These are phyloP conservation scores for Camellia granthamiana DNA, from an alignment of 148 eudicot genomes.

Conservation along the genomic window DNA sequence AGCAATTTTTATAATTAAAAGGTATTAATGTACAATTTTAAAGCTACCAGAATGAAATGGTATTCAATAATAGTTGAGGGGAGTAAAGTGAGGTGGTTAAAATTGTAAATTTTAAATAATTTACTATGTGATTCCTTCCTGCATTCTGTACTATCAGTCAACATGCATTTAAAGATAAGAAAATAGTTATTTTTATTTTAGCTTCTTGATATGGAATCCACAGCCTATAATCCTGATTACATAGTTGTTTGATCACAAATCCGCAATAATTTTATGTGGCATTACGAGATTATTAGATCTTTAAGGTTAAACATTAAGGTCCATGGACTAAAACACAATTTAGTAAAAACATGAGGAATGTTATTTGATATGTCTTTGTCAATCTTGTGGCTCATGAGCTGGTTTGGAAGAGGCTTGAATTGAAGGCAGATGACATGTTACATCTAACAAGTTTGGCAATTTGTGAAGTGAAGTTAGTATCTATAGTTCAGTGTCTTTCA, in stretches of 20 bases:
- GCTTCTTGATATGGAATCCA: background rate
- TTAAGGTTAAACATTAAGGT: background rate
- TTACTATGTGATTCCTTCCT: no score
- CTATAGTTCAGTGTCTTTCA: background rate
- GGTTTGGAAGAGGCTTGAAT: background rate
- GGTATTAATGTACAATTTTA: no score
- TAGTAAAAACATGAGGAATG: background rate
- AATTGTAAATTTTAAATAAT: no score
- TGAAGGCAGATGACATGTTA: constrained; percentile 6
- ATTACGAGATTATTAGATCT: background rate
- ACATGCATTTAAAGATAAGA: no score
- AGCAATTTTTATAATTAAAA: no score
- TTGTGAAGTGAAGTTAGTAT: background rate
- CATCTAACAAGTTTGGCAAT: constrained; percentile 9
- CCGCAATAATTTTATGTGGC: background rate
- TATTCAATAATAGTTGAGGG: no score
- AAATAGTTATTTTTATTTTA: no score
- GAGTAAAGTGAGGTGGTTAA: no score
- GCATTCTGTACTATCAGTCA: no score
- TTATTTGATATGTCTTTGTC: constrained; percentile 3
- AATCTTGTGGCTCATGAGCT: background rate
- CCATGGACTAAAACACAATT: background rate
- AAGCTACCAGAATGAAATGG: no score
- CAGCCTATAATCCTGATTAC: background rate
- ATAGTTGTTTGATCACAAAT: background rate